Conservation (phyloP, 1,284 basidiomycete genomes). For the Tausonia pullulans region DNA sequence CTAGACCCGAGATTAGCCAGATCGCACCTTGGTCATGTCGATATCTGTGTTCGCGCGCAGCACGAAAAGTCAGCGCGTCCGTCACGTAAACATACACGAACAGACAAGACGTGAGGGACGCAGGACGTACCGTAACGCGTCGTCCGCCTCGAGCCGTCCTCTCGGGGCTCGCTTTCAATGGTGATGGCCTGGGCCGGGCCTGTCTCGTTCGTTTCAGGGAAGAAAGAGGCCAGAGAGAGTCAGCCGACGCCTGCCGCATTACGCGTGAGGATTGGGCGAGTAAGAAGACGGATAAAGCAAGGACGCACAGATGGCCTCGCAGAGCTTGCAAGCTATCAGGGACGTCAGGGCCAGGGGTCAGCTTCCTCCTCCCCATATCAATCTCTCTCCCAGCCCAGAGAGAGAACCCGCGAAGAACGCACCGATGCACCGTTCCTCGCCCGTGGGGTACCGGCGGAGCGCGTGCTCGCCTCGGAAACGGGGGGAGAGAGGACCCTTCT, state of each 20-base stretch:
- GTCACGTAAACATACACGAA: neutral
- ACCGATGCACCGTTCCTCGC: slow-evolving; percentile 99
- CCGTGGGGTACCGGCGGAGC: slow-evolving; percentile 91
- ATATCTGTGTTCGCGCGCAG: slow-evolving; percentile 53
- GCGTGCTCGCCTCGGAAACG: slow-evolving; percentile 99
- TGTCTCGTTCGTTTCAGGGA: neutral
- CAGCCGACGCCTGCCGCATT: neutral
- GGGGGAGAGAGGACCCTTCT: slow-evolving; percentile 94
- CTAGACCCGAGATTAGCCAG: neutral
- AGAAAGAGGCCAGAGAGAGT: neutral
- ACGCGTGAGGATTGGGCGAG: neutral
- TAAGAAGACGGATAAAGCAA: neutral
- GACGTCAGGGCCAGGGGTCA: neutral
- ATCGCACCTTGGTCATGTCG: slow-evolving; percentile 56
- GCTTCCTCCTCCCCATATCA: neutral
- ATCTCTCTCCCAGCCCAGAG: neutral
- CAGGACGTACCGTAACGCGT: slow-evolving; percentile 71
- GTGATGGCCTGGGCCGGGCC: slow-evolving; percentile 95
- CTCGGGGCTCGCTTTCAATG: slow-evolving; percentile 92
- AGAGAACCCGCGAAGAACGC: slow-evolving; percentile 25
- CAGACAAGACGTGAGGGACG: neutral
- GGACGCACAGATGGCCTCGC: slow-evolving; percentile 79
- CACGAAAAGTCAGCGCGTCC: neutral
- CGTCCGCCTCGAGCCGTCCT: slow-evolving; percentile 91
- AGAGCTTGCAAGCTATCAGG: slow-evolving; percentile 83